These are phyloP conservation scores for Mucor irregularis DNA, from an alignment of 371 early-diverging fungal genomes.

Conservation along the genomic window DNA sequence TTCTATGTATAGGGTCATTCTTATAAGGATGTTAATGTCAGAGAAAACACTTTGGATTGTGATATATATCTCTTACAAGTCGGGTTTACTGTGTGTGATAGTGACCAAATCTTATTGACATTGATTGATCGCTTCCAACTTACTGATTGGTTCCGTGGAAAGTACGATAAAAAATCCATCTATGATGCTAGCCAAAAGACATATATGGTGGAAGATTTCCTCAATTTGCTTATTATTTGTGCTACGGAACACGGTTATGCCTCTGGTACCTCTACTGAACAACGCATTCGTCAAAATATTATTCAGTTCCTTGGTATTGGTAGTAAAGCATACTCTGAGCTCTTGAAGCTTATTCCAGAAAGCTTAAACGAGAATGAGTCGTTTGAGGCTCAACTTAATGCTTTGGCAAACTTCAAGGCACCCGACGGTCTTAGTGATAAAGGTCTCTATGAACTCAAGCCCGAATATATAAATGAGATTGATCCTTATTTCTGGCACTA, in stretches of 20 bases:
- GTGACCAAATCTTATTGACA: constrained; percentile 72
- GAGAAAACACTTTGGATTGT: constrained; percentile 83
- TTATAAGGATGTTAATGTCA: constrained; percentile 73
- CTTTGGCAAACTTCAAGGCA: constrained; percentile 78
- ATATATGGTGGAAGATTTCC: constrained; percentile 83
- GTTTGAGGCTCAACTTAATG: constrained; percentile 75
- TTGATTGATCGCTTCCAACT: constrained; percentile 84
- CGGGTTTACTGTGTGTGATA: constrained; percentile 64
- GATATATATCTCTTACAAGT: constrained; percentile 84
- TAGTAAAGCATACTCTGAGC: constrained; percentile 82
- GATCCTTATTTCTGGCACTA: constrained; percentile 95
- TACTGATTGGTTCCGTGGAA: constrained; percentile 81
- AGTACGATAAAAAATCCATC: constrained; percentile 33
- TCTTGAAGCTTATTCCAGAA: constrained; percentile 82
- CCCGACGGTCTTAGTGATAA: constrained; percentile 83
- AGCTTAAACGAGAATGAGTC: constrained; percentile 71
- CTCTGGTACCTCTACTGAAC: constrained; percentile 62
- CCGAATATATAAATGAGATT: constrained; percentile 79
- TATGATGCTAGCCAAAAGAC: constrained; percentile 71
- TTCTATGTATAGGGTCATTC: constrained; percentile 61
- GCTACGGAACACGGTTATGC: constrained; percentile 81
- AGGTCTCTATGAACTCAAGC: constrained; percentile 87
- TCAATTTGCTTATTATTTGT: constrained; percentile 80
- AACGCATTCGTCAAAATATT: constrained; percentile 83
- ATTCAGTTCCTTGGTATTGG: constrained; percentile 79